Percentiles rank a stretch among this genome's conserved stretches.
phyloP scores from a whole-genome alignment of 148 eudicot species.

The Amaranthus cruentus region DNA sequence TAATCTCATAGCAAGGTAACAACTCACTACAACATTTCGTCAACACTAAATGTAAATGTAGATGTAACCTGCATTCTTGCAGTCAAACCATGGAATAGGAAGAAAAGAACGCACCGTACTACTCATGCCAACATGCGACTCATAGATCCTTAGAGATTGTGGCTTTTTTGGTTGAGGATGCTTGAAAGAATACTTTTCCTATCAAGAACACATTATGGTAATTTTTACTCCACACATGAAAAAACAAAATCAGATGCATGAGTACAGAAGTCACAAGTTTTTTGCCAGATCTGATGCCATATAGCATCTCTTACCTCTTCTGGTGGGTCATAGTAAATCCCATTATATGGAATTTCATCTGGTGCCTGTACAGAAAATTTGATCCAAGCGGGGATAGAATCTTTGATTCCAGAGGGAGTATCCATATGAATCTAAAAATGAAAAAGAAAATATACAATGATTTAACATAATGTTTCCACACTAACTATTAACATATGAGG shows the following conservation, averaged over 20 bases:
- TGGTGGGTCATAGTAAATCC: constrained; percentile 95
- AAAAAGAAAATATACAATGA: neutral
- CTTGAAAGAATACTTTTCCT: constrained; percentile 82
- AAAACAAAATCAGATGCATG: neutral
- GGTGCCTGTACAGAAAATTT: constrained; percentile 91
- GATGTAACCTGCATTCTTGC: neutral
- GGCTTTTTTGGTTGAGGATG: constrained; percentile 93
- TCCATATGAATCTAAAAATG: constrained; percentile 84
- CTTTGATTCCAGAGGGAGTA: constrained; percentile 94
- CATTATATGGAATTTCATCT: constrained; percentile 88
- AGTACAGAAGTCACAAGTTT: constrained; percentile 7
- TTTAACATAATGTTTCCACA: too few relatives aligned
- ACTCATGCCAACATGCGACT: constrained; percentile 97
- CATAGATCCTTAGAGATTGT: constrained; percentile 85
- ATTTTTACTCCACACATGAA: neutral
- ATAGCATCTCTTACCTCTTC: constrained; percentile 60
- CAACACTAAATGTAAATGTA: neutral
- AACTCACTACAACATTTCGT: neutral
- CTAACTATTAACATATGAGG: neutral
- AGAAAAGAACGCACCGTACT: constrained; percentile 60
- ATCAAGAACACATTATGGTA: constrained; percentile 20
- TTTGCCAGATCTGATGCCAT: neutral
- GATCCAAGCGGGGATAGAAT: constrained; percentile 99
- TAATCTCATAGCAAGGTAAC: constrained; percentile 3
- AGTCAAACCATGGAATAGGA: neutral